Conservation (phyloP, 805 yeast species). For the Ogataea populi-albae region DNA sequence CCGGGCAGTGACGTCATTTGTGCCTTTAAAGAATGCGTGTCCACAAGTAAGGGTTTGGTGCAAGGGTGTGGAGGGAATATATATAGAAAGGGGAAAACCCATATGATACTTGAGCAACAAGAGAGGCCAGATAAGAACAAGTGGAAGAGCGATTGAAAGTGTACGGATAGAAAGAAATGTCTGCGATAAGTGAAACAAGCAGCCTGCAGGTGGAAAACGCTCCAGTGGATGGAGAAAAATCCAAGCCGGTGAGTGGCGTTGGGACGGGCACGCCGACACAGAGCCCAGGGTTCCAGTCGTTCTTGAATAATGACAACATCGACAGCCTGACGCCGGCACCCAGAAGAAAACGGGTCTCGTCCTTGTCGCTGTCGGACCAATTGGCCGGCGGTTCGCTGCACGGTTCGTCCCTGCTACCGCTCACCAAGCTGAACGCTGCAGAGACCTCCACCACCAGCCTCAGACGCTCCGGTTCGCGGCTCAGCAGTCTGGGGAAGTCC, state of each 20-base stretch:
- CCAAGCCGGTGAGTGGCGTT: conserved; percentile 1
- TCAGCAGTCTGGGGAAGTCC: conserved; percentile 20
- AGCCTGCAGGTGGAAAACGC: conserved; percentile 14
- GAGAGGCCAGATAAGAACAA: no score
- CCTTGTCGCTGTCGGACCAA: conserved; percentile 68
- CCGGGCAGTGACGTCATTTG: no score
- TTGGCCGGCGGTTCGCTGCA: conserved; percentile 49
- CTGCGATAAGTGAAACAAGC: not conserved
- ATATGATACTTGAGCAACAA: no score
- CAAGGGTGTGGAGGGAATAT: no score
- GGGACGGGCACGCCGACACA: conserved; percentile 8
- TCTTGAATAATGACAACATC: conserved; percentile 70
- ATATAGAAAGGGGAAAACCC: no score
- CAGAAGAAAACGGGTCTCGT: conserved; percentile 61
- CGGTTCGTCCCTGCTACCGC: conserved; percentile 19
- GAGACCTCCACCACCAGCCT: conserved; percentile 20
- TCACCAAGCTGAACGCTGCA: conserved; percentile 21
- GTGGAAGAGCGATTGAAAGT: no score
- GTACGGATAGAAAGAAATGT: not conserved
- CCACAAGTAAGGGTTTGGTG: no score
- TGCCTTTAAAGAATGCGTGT: no score
- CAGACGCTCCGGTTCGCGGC: conserved; percentile 17
- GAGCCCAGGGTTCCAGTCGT: conserved; percentile 38
- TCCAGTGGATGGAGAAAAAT: conserved; percentile 14
- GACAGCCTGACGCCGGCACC: conserved; percentile 62